Evolutionary conservation across 768 basidiomycete genomes (phyloP).

Genomic region (Mycena crocata): DNA sequence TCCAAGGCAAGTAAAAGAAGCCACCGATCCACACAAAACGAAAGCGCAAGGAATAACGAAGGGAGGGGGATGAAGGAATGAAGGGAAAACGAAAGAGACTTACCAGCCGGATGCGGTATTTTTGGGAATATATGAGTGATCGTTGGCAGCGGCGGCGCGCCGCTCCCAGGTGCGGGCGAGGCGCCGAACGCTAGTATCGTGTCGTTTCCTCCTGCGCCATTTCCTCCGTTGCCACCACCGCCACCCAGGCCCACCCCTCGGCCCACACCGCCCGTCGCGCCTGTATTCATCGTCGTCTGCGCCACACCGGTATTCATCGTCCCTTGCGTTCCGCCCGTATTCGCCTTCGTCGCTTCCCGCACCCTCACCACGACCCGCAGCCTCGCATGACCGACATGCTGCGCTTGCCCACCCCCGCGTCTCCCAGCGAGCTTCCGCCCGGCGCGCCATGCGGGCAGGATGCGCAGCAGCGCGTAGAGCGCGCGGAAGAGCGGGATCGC

Average conservation of each 20-base stretch:
- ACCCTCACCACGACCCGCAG: slow-evolving; percentile 41
- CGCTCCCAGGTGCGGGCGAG: slow-evolving; percentile 51
- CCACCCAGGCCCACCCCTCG: not conserved
- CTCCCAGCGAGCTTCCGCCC: slow-evolving; percentile 67
- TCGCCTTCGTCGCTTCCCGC: too few species aligned
- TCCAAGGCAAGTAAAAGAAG: not conserved
- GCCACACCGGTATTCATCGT: too few species aligned
- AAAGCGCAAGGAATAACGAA: not conserved
- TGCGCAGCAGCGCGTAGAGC: slow-evolving; percentile 75
- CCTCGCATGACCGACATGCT: not conserved
- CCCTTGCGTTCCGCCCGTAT: too few species aligned
- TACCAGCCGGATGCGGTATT: slow-evolving; percentile 68
- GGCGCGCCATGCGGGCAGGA: slow-evolving; percentile 83
- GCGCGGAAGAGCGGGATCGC: slow-evolving; percentile 86
- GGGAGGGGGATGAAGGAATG: not conserved
- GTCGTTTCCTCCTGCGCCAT: slow-evolving; percentile 22
- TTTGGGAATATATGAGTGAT: slow-evolving; percentile 71
- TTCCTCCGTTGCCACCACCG: slow-evolving; percentile 7
- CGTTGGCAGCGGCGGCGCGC: slow-evolving; percentile 54
- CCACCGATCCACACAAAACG: not conserved
- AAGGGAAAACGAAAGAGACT: slow-evolving; percentile 2
- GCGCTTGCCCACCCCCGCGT: slow-evolving; percentile 28
- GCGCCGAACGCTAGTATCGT: slow-evolving; percentile 53
- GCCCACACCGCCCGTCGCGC: not conserved
- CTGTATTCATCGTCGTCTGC: slow-evolving; percentile 21